These are phyloP conservation scores for Zymoseptoria brevis DNA, from an alignment of 2,329 filamentous ascomycete genomes.

Conservation along the genomic window DNA sequence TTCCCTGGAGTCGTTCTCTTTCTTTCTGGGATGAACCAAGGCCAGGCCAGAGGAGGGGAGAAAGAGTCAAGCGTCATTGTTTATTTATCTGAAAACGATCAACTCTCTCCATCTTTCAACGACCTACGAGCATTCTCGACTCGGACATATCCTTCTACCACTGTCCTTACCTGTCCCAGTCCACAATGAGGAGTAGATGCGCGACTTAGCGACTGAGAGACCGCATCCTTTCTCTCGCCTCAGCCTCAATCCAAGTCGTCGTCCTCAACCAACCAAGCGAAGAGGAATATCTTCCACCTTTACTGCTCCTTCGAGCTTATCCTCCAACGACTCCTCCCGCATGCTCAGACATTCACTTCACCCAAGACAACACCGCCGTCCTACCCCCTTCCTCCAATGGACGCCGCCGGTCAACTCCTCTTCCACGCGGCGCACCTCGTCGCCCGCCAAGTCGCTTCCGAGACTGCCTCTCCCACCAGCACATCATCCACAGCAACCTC, in stretches of 20 bases:
- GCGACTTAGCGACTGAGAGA: not conserved
- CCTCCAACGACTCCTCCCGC: too few species aligned
- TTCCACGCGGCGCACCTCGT: slow-evolving; percentile 36
- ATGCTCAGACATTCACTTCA: not conserved
- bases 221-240: not conserved
- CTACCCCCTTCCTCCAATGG: slow-evolving; percentile 31
- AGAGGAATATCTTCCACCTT: too few species aligned
- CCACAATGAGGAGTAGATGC: not conserved
- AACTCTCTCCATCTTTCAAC: not conserved
- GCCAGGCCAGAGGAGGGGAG: too few species aligned
- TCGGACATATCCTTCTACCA: not conserved
- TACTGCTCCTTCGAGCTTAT: too few species aligned
- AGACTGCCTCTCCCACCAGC: slow-evolving; percentile 14
- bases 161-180: not conserved
- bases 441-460: slow-evolving; percentile 35
- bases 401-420: slow-evolving; percentile 32
- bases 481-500: slow-evolving; percentile 16
- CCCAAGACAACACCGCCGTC: not conserved
- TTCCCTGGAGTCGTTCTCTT: not conserved
- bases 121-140: not conserved
- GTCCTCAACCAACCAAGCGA: too few species aligned
- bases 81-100: not conserved
- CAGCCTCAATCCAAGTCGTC: not conserved
- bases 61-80: not conserved
- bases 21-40: too few species aligned